Base-by-base conservation (phyloP, 352 stramenopile species). In the Phytophthora gonapodyides region DNA sequence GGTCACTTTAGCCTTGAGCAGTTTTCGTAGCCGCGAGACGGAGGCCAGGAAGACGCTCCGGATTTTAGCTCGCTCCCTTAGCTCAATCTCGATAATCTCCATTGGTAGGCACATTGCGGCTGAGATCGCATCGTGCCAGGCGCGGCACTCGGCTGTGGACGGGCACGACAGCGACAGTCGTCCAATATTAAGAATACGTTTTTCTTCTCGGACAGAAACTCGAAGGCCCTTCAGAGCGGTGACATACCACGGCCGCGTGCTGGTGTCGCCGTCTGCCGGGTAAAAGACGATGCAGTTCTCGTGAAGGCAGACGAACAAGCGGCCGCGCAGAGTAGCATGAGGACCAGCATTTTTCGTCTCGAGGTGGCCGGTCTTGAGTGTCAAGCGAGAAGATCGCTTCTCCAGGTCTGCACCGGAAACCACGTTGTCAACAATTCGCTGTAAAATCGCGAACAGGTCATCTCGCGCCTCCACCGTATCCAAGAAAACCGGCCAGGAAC, bases 231-330 rank as follows among this genome's bases (percentile, higher is more conserved):
- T 75, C 24, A 95, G 65, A 7, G 80, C 76, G 21, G 87, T 57
- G 10, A 93, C 84, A 73, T 94, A 95, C 87, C 87, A 95, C 42
- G 87, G 87, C 15, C 83, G 61, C 11, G 68, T 78, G 12, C 42
- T 81, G 13, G 68, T 85, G 54, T 89, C 84, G 60, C 72, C 71
- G 27, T 88, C 72, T 53, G 85, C 86, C 5, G 87, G 84, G 56
- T 90, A 95, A 62, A 95, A 80, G 56, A 89, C 73, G 40, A 95
- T 68, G 27, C 70, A 88, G 54, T 88, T 89, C 59, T 95, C 87
- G 43, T 92, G 76, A 47, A 95, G 60, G 35, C 83, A 90, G 10
- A 93, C 80, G 27, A 89, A 84, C 49, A 95, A 69, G 7, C 81
- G 77, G 0, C 87, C 87, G 27, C 87, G 85, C 33, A 95, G 62